Evolutionary conservation across 768 basidiomycete genomes (phyloP).

Genomic region (Rubroboletus satanas): DNA sequence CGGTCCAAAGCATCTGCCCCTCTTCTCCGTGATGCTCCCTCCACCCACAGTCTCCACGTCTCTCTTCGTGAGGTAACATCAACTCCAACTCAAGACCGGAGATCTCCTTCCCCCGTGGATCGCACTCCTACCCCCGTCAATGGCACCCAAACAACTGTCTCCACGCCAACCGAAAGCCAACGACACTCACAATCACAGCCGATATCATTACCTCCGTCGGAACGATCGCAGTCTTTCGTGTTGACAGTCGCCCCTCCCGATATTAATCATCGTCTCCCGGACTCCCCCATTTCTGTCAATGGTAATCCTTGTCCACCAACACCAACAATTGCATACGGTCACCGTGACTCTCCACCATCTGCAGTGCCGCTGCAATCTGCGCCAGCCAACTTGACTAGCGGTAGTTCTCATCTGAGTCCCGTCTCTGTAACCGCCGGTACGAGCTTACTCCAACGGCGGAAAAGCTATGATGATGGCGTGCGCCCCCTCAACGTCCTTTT

Average conservation of each 20-base stretch:
- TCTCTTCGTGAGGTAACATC: constrained; percentile 8
- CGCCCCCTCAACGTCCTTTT: constrained; percentile 38
- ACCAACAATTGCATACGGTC: background rate
- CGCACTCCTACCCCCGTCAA: background rate
- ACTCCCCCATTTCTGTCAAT: constrained; percentile 6
- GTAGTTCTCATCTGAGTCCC: constrained; percentile 21
- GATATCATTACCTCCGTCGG: constrained; percentile 16
- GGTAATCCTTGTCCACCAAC: background rate
- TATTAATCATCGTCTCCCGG: background rate
- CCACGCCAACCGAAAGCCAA: constrained; percentile 19
- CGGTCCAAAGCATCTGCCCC: constrained; percentile 21
- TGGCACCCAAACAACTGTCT: constrained; percentile 1
- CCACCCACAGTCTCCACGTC: constrained; percentile 17
- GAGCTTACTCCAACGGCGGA: constrained; percentile 27
- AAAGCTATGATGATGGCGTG: constrained; percentile 44
- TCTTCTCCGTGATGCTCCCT: constrained; percentile 26
- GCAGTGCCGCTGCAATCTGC: constrained; percentile 14
- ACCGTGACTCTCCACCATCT: background rate
- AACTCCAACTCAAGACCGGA: constrained; percentile 2
- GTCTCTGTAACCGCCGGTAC: constrained; percentile 13
- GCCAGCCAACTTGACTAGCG: constrained; percentile 7
- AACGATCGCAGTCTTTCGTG: constrained; percentile 36
- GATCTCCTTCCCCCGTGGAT: constrained; percentile 15
- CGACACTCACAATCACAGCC: constrained; percentile 11
- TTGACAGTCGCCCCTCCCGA: constrained; percentile 44